phyloP scores from a whole-genome alignment of 2,329 filamentous ascomycete species.

The Didymellaceae sp. region DNA sequence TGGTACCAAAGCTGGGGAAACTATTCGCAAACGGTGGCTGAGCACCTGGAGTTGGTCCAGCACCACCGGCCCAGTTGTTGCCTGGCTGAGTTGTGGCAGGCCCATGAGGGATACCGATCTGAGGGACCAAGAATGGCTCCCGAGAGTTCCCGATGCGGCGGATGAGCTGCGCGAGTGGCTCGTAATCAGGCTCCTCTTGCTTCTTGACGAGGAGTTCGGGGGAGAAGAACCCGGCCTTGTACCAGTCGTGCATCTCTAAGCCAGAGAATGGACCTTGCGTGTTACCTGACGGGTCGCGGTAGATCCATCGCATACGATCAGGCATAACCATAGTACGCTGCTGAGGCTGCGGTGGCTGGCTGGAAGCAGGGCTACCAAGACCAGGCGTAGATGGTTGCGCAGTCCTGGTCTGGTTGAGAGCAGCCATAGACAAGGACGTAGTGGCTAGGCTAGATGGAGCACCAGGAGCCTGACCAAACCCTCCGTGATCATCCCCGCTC shows the following conservation, averaged over 20 bases:
- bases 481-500: constrained; percentile 36
- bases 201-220: constrained; percentile 94
- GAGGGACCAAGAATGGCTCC: constrained; percentile 95
- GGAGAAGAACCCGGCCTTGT: constrained; percentile 97
- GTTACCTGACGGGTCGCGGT: constrained; percentile 90
- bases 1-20: constrained; percentile 96
- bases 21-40: constrained; percentile 88
- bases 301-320: constrained; percentile 98
- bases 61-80: constrained; percentile 52
- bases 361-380: constrained; percentile 61
- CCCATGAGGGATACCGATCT: constrained; percentile 93
- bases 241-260: constrained; percentile 99
- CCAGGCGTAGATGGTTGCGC: constrained; percentile 44
- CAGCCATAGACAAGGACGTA: constrained; percentile 42
- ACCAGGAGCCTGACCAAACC: constrained; percentile 32
- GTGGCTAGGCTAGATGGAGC: constrained; percentile 35
- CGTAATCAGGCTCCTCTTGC: constrained; percentile 90
- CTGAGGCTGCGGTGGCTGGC: constrained; percentile 71
- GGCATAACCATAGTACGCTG: constrained; percentile 98
- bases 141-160: constrained; percentile 95
- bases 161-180: constrained; percentile 92
- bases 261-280: constrained; percentile 95
- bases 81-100: constrained; percentile 63
- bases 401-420: constrained; percentile 42
- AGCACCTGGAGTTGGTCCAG: constrained; percentile 51